These are phyloP conservation scores for Clausena lansium DNA, from an alignment of 345 rosid species.

Conservation along the genomic window DNA sequence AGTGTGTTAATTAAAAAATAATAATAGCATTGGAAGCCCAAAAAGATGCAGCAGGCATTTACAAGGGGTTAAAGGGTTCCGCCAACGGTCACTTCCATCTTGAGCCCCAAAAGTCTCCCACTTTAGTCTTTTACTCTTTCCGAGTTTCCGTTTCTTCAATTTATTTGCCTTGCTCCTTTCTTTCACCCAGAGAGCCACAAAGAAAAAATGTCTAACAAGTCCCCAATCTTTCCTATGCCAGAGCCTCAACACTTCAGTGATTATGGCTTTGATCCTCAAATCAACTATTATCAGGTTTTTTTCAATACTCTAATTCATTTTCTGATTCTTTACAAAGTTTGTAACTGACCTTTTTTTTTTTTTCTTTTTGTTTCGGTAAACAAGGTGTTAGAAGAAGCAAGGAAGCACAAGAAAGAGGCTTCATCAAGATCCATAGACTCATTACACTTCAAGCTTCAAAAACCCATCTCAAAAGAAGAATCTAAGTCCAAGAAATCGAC, in stretches of 20 bases:
- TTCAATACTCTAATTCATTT: too few relatives aligned
- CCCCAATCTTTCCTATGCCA: slow-evolving; percentile 65
- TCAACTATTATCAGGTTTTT: slow-evolving; percentile 74
- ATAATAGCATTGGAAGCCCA: slow-evolving; percentile 2
- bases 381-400: slow-evolving; percentile 79
- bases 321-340: not conserved
- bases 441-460: slow-evolving; percentile 80
- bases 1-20: not conserved
- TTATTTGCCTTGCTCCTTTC: not conserved
- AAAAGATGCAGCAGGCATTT: slow-evolving; percentile 9
- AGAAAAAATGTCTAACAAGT: slow-evolving; percentile 49
- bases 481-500: slow-evolving; percentile 31
- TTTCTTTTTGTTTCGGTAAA: not conserved
- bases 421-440: slow-evolving; percentile 40
- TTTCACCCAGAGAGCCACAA: not conserved
- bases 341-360: not conserved
- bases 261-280: slow-evolving; percentile 85
- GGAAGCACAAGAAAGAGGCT: slow-evolving; percentile 60
- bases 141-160: not conserved
- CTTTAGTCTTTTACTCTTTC: not conserved
- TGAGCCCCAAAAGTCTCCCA: slow-evolving; percentile 27
- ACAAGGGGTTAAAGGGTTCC: slow-evolving; percentile 13
- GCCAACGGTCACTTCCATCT: slow-evolving; percentile 29
- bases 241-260: slow-evolving; percentile 79
- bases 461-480: slow-evolving; percentile 79